Base-by-base conservation (phyloP, 495 filamentous ascomycete genomes). In the Penicillium ochrochloron region DNA sequence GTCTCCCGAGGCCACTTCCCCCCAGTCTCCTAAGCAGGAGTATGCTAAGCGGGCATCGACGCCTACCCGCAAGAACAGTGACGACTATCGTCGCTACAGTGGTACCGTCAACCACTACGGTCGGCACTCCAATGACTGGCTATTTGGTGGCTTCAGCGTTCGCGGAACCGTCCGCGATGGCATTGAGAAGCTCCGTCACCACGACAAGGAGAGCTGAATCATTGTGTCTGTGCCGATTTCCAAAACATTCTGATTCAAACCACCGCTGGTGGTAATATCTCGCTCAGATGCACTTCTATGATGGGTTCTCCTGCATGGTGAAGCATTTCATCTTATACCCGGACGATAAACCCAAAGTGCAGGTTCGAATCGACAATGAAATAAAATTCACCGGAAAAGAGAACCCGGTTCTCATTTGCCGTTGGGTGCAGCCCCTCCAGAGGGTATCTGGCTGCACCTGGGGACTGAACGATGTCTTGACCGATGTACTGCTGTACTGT, bases 91-190 rank as follows among this genome's bases (percentile, higher is more conserved):
- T 27, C 76, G 78, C 61, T 80, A 78, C 62, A 76, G 67, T 53
- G 74, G 74, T 15, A 82, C 79, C 1, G 66, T 82, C 44, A 78
- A 77, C 42, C 78, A 83, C 57, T 82, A 66, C 46, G 80, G 80
- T n/a, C 75, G 80, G 6, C 79, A 83, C 69, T 79, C 79, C 2
- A 83, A 83, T 57, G 80, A 83, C 60, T 83, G 80, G 80, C 72
- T 83, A 1, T 83, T 83, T 41, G 78, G 78, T 6, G 80, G 80
- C 9, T 81, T 83, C 69, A 83, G 80, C 67, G 69, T 83, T 19
- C 75, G 79, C 1, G 79, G 80, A 11, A 80, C 80, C 0, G 74
- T 83, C 34, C 75, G 82, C 44, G 75, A 81, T 75, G 60, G 76
- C 65, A 65, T 83, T 52, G 72, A 85, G 74, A 67, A 89, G 76